Conservation (phyloP, 1,284 basidiomycete genomes). For the Naganishia sp. region DNA sequence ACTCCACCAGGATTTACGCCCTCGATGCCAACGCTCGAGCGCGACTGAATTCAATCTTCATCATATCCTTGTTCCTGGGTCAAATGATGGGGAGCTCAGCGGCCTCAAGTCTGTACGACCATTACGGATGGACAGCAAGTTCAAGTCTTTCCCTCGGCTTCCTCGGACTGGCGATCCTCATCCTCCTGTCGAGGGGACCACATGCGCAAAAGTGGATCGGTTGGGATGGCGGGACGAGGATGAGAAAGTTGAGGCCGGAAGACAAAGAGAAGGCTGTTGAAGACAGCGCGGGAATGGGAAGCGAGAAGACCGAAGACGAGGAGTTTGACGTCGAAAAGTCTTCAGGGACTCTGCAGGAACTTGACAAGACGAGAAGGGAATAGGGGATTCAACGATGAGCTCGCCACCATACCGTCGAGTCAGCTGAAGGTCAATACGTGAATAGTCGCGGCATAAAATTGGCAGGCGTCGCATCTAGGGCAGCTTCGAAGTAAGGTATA, state of each 20-base stretch:
- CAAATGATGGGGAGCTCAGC: slow-evolving; percentile 63
- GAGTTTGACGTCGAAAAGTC: neutral
- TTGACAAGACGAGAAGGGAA: neutral
- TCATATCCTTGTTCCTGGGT: slow-evolving; percentile 56
- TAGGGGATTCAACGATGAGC: no score
- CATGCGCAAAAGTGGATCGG: slow-evolving; percentile 47
- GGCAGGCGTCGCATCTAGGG: no score
- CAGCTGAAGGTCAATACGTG: no score
- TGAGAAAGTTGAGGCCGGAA: slow-evolving; percentile 34
- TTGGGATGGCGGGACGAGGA: slow-evolving; percentile 44
- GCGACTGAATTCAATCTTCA: slow-evolving; percentile 64
- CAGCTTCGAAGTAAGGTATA: no score
- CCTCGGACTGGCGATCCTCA: slow-evolving; percentile 51
- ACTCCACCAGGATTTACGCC: slow-evolving; percentile 52
- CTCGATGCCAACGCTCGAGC: slow-evolving; percentile 62
- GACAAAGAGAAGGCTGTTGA: neutral
- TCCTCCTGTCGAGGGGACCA: slow-evolving; percentile 43
- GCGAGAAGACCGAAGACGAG: neutral
- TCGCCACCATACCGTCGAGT: no score
- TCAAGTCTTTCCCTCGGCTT: slow-evolving; percentile 61
- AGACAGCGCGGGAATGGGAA: neutral
- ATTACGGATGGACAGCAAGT: slow-evolving; percentile 63
- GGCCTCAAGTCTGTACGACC: slow-evolving; percentile 63
- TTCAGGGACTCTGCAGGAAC: neutral
- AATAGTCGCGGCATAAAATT: no score